A percentile compares a stretch with the other conserved stretches of the same genome.
Evolutionary conservation across 2,329 filamentous ascomycete genomes (phyloP).

Genomic region (Ilyonectria sp.): DNA sequence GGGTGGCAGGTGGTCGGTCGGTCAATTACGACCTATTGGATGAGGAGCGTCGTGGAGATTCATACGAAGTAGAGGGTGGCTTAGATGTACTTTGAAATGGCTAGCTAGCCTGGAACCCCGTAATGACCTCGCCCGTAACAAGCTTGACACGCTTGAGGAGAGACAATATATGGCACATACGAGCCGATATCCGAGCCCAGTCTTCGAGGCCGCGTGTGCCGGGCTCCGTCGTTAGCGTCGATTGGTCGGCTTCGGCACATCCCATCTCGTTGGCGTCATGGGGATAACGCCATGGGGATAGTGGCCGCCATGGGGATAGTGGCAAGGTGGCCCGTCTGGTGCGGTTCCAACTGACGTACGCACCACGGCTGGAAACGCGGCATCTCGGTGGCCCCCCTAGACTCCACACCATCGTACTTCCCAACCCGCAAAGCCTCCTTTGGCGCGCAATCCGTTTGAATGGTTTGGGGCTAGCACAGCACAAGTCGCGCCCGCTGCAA

Average conservation of each 20-base stretch:
- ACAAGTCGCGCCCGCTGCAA: neutral
- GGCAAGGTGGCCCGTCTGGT: too few relatives aligned
- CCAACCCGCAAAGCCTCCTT: neutral
- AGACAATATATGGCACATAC: too few relatives aligned
- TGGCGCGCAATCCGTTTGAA: neutral
- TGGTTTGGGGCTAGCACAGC: neutral
- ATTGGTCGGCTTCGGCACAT: neutral
- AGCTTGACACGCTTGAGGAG: neutral
- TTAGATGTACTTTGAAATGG: neutral
- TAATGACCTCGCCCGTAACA: neutral
- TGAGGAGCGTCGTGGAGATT: neutral
- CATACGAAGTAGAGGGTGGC: neutral
- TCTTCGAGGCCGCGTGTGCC: neutral
- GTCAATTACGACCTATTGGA: neutral
- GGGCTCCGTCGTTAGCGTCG: neutral
- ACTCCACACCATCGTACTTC: constrained; percentile 12
- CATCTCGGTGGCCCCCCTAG: constrained; percentile 10
- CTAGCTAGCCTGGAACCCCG: neutral
- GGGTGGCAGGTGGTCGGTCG: neutral
- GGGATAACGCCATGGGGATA: neutral
- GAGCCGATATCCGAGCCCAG: neutral
- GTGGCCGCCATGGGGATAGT: too few relatives aligned
- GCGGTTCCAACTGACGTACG: constrained; percentile 9
- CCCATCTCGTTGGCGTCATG: neutral
- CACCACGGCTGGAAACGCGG: constrained; percentile 13